Percentiles rank a stretch among this genome's conserved stretches.
phyloP scores from a whole-genome alignment of 2,329 filamentous ascomycete genomes.

The Colletotrichum karsti region DNA sequence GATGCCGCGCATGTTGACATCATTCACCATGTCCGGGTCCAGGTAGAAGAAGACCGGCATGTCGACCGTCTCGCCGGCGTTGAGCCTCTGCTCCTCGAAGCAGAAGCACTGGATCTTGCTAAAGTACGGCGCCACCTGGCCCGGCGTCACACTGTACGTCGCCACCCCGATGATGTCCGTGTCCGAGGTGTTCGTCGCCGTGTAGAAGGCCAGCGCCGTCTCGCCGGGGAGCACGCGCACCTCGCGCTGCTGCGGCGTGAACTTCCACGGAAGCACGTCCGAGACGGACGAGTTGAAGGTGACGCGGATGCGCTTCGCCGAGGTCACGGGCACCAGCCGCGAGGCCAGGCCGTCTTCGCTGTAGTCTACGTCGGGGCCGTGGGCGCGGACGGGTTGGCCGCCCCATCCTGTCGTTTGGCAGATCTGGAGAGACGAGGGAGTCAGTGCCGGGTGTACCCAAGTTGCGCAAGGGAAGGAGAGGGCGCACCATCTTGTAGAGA shows the following conservation, averaged over 20 bases:
- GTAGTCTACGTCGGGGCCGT: conserved; percentile 57
- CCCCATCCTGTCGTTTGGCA: conserved; percentile 91
- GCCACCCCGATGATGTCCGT: conserved; percentile 97
- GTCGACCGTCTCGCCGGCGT: conserved; percentile 95
- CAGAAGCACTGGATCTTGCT: conserved; percentile 99
- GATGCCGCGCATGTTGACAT: conserved; percentile 91
- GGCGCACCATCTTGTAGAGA: conserved; percentile 82
- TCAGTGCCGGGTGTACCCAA: conserved; percentile 28
- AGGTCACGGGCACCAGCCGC: conserved; percentile 82
- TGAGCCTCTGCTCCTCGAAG: conserved; percentile 95
- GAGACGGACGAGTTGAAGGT: conserved; percentile 97
- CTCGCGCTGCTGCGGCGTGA: conserved; percentile 94
- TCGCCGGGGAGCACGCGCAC: conserved; percentile 95
- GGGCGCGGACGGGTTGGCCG: conserved; percentile 88
- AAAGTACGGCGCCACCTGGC: conserved; percentile 95
- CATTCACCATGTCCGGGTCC: conserved; percentile 92
- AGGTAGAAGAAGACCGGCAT: conserved; percentile 99
- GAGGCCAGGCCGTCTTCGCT: conserved; percentile 70
- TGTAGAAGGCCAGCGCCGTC: conserved; percentile 97
- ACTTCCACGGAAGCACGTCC: conserved; percentile 96
- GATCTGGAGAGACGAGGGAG: conserved; percentile 63
- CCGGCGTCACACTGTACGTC: conserved; percentile 96
- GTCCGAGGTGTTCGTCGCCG: conserved; percentile 88
- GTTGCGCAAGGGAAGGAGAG: neutral
- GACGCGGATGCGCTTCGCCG: conserved; percentile 86